Evolutionary conservation across 768 basidiomycete species (phyloP), one percentile per base, ranked within the genome.

Genomic region (Mycena kentingensis): DNA sequence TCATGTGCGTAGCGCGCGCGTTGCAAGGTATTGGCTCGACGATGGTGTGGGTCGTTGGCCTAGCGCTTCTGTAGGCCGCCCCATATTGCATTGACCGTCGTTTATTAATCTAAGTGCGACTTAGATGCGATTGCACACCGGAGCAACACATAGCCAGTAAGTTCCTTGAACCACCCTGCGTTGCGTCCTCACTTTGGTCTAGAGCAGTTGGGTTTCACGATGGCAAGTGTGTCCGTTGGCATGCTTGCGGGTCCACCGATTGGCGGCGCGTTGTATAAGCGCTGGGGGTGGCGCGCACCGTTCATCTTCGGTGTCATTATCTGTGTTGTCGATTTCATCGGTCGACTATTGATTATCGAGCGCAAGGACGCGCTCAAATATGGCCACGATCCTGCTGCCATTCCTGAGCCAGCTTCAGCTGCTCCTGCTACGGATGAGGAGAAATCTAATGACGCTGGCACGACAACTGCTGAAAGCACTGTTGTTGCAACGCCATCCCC

Each of bases 171-270:
- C 21, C 11, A 26, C 12, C 36, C 2, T 31, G 34, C 22, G 47
- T 37, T 11, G 7, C 21, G 32, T 28, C 21, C 34, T 53, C 39
- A 3, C 11, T 34, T 22, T 5, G 31, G 1, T 26, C 13, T 3
- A 80, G 84, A 75, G 52, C 84, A 87, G 60, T 68, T 87, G 18
- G 85, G 85, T 0, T 66, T 84, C 28, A 79, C 82, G 4, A 83
- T 85, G 77, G 69, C 73, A 6, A 83, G 84, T 12, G 24, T 32
- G 27, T 22, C 39, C 8, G 39, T 27, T 25, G 84, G 83, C 28
- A 64, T 77, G n/a, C 62, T 82, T 13, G 69, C 81, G 24, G 84
- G 81, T 11, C 80, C 83, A 2, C 82, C 85, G 1, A 71, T 78
- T 3, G 84, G 83, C 25, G 84, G 85, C 21, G 63, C 68, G 2